A percentile compares a stretch with the other conserved stretches of the same genome.
These are phyloP conservation scores for Wilcoxina mikolae DNA, from an alignment of 495 filamentous ascomycete species.

Conservation along the genomic window DNA sequence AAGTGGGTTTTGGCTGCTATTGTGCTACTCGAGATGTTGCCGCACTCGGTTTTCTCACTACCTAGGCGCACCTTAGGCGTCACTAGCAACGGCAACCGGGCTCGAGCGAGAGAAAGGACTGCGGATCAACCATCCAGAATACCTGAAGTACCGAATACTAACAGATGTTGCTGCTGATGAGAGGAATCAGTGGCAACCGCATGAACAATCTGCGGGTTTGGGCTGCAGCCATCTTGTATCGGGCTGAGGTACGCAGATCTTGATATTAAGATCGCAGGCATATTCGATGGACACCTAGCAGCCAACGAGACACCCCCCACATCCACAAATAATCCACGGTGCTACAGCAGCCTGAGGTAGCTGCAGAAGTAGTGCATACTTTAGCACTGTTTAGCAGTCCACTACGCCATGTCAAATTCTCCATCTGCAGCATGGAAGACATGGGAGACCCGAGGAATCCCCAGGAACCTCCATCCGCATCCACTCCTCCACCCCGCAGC, in stretches of 20 bases:
- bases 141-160: neutral
- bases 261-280: neutral
- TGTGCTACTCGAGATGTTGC: too few species aligned
- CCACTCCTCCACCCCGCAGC: neutral
- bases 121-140: neutral
- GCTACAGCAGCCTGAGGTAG: neutral
- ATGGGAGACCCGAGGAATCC: neutral
- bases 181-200: too few species aligned
- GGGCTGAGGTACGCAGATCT: slow-evolving; percentile 2
- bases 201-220: too few species aligned
- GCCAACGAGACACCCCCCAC: neutral
- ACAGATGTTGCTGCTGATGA: neutral
- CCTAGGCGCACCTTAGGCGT: too few species aligned
- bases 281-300: neutral
- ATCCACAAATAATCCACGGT: neutral
- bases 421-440: neutral
- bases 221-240: slow-evolving; percentile 1
- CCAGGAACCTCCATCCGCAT: neutral
- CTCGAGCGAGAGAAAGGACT: neutral
- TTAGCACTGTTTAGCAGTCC: neutral
- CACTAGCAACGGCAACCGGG: too few species aligned
- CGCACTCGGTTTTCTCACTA: too few species aligned
- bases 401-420: neutral
- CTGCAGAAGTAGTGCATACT: too few species aligned
- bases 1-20: neutral